Base-by-base conservation (phyloP, 2,329 filamentous ascomycete species). In the Colletotrichum sp. region DNA sequence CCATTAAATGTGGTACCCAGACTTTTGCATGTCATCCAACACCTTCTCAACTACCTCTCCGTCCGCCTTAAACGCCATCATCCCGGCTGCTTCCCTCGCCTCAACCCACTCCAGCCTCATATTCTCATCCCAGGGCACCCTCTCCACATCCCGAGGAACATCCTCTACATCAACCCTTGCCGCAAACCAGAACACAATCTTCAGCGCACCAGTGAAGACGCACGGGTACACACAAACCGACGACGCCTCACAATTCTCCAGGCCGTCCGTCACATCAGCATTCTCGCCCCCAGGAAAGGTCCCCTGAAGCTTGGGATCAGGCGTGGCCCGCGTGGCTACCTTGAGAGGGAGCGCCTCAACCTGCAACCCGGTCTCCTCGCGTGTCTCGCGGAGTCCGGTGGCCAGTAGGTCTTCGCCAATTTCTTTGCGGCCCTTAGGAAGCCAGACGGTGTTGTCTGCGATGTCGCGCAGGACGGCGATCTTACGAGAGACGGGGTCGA, bases 351-450 rank as follows among this genome's bases (percentile, higher is more conserved):
- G 28, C 16, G 28, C 30, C 26, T 30, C 30, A 7, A 16, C 59
- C 10, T 36, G 26, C 30, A 63, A 63, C 2, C 88, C 88, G 6
- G 87, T 88, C 79, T 90, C 88, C 77, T 90, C 88, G 60, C 82
- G 82, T 1, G 88, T 88, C 79, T 89, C 88, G 39, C 87, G 86
- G n/a, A n/a, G n/a, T n/a, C n/a, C n/a, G n/a, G 87, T 83, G 3
- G 80, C 80, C 18, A 85, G 83, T 49, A 88, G 81, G 75, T 82
- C 83, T 78, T 89, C 88, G 69, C 83, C 84, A 57, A 89, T 85
- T 78, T 89, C 86, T 79, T 88, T 88, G 76, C 87, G 84, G 63
- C 88, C 88, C 78, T 89, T 89, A 64, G 88, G 87, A 8, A 89
- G 83, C 80, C 89, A 87, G 79, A 21, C 83, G 81, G 75, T 86